phyloP scores from a whole-genome alignment of 1,139 yeast genomes.

The Scheffersomyces cryptocercus region DNA sequence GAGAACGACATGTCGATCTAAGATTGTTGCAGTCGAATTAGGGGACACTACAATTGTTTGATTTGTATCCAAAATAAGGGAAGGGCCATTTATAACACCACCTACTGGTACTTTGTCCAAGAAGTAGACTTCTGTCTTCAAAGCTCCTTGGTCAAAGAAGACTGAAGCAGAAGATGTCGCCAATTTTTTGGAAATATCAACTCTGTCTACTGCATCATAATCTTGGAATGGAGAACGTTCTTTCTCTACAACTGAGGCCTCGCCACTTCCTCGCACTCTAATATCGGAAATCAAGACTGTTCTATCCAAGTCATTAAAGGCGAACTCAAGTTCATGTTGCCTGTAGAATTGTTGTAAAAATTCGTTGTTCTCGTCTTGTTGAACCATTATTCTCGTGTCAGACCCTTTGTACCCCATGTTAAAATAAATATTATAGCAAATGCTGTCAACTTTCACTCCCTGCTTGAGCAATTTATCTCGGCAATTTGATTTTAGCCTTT shows the following conservation, averaged over 20 bases:
- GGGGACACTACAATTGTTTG: constrained; percentile 23
- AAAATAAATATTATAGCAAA: constrained; percentile 13
- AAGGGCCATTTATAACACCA: constrained; percentile 19
- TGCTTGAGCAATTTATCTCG: constrained; percentile 12
- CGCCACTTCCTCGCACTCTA: constrained; percentile 55
- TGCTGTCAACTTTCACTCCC: constrained; percentile 16
- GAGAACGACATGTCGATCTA: constrained; percentile 22
- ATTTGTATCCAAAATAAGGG: constrained; percentile 21
- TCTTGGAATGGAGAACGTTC: constrained; percentile 39
- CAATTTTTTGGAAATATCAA: constrained; percentile 9
- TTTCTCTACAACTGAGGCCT: constrained; percentile 24
- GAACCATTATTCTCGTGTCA: constrained; percentile 20
- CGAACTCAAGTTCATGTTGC: constrained; percentile 67
- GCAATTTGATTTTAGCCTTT: constrained; percentile 9
- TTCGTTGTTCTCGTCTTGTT: constrained; percentile 18
- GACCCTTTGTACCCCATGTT: constrained; percentile 25
- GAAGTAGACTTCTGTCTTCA: constrained; percentile 14
- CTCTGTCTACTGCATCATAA: constrained; percentile 12
- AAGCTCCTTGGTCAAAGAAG: constrained; percentile 20
- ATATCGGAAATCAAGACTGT: constrained; percentile 24
- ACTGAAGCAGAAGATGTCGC: constrained; percentile 17
- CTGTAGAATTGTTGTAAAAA: constrained; percentile 42
- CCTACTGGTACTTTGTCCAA: constrained; percentile 16
- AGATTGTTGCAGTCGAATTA: constrained; percentile 14
- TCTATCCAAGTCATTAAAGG: constrained; percentile 59